These are phyloP conservation scores for Aspergillus carbonarius DNA, from an alignment of 2,329 filamentous ascomycete genomes.

Conservation along the genomic window DNA sequence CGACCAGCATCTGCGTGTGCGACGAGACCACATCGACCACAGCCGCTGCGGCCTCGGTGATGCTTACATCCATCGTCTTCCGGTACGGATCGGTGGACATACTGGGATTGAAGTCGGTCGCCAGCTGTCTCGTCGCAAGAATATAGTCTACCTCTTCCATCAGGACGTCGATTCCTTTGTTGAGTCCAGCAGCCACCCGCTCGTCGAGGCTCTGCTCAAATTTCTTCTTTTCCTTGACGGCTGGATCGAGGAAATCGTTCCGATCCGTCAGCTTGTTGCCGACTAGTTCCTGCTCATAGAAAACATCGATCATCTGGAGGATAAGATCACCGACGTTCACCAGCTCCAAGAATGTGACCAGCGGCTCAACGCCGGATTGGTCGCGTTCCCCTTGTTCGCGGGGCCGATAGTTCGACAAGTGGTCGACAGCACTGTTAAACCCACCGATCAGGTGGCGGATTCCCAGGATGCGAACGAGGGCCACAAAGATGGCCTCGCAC, in stretches of 20 bases:
- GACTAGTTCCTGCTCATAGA: conserved; percentile 93
- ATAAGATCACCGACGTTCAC: conserved; percentile 98
- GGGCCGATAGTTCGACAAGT: conserved; percentile 88
- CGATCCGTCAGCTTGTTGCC: conserved; percentile 79
- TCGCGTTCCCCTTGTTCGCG: conserved; percentile 66
- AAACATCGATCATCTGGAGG: conserved; percentile 98
- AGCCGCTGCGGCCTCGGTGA: conserved; percentile 73
- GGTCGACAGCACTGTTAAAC: conserved; percentile 87
- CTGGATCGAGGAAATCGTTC: conserved; percentile 91
- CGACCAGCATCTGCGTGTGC: conserved; percentile 89
- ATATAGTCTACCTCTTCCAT: conserved; percentile 99
- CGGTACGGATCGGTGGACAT: conserved; percentile 35
- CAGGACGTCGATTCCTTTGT: conserved; percentile 95
- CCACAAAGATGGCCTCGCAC: conserved; percentile 85
- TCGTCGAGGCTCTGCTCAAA: conserved; percentile 99
- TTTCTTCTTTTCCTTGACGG: conserved; percentile 92
- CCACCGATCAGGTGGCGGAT: conserved; percentile 85
- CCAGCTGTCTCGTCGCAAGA: conserved; percentile 79
- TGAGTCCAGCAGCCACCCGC: conserved; percentile 88
- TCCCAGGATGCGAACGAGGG: conserved; percentile 78
- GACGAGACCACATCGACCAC: conserved; percentile 83
- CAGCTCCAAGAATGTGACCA: conserved; percentile 93
- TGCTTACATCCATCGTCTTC: conserved; percentile 52
- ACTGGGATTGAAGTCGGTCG: conserved; percentile 85
- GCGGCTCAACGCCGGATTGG: conserved; percentile 74